Evolutionary conservation across 2,329 filamentous ascomycete species (phyloP).

Genomic region (Botrytis aclada): DNA sequence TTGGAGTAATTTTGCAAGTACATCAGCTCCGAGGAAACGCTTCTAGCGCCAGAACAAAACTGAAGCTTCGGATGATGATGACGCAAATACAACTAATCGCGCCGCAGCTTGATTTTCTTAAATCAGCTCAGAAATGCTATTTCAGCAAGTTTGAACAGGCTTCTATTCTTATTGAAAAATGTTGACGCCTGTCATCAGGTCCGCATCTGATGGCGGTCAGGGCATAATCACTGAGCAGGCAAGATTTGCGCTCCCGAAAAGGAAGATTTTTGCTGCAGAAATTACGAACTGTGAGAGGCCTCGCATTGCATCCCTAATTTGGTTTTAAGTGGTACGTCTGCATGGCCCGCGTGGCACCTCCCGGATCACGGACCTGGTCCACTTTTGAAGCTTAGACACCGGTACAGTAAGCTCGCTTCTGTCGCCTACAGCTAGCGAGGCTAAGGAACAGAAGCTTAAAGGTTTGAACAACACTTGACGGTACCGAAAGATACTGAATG

Average conservation of each 20-base stretch:
- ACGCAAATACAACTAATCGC: not conserved
- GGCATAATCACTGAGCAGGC: not conserved
- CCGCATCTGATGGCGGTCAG: not conserved
- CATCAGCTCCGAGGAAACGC: not conserved
- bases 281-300: not conserved
- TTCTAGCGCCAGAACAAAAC: not conserved
- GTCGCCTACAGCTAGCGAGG: not conserved
- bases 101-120: not conserved
- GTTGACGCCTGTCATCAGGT: not conserved
- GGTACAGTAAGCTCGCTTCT: not conserved
- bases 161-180: not conserved
- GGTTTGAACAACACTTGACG: not conserved
- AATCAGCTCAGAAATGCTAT: not conserved
- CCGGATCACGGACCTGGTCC: not conserved
- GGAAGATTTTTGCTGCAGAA: not conserved
- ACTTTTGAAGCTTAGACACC: not conserved
- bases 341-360: not conserved
- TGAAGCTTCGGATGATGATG: not conserved
- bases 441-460: not conserved
- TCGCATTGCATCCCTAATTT: conserved; percentile 4
- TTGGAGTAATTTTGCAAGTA: not conserved
- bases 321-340: not conserved
- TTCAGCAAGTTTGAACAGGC: not conserved
- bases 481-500: not conserved
- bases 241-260: not conserved